Conservation (phyloP, 2,329 filamentous ascomycete genomes). For the Arthrobotrys iridis region DNA sequence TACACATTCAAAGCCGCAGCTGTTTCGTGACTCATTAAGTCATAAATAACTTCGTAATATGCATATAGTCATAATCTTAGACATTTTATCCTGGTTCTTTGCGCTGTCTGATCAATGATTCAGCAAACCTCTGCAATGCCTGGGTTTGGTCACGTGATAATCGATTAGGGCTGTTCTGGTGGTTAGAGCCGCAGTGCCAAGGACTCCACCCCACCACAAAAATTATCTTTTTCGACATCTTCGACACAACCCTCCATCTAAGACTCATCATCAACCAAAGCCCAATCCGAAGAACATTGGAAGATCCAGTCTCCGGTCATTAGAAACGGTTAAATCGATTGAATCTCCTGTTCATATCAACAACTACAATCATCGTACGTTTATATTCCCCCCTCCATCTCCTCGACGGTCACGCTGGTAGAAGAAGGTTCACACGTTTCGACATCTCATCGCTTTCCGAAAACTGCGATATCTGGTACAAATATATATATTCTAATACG, state of each 20-base stretch:
- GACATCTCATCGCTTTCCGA: background rate
- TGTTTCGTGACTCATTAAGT: background rate
- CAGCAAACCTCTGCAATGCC: background rate
- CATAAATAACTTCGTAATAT: background rate
- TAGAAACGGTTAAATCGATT: slow-evolving; percentile 55
- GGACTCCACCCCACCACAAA: slow-evolving; percentile 38
- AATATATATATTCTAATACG: slow-evolving; percentile 7
- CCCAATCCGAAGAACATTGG: slow-evolving; percentile 46
- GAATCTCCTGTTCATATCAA: slow-evolving; percentile 54
- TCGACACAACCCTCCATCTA: slow-evolving; percentile 18
- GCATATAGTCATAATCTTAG: too few relatives aligned
- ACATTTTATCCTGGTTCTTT: too few relatives aligned
- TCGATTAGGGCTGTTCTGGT: slow-evolving; percentile 38
- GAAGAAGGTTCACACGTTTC: background rate
- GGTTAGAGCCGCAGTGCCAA: slow-evolving; percentile 40
- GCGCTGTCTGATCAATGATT: too few relatives aligned
- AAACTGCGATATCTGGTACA: background rate
- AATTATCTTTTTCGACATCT: slow-evolving; percentile 32
- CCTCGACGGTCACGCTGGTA: background rate
- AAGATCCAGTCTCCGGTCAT: slow-evolving; percentile 54
- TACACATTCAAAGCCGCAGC: background rate
- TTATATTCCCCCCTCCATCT: background rate
- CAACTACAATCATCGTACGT: slow-evolving; percentile 46
- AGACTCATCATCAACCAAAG: slow-evolving; percentile 40
- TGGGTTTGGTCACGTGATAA: slow-evolving; percentile 16